Percentiles rank a stretch among this genome's conserved stretches.
phyloP scores from a whole-genome alignment of 1,139 yeast species.

The Pichia sp. region DNA sequence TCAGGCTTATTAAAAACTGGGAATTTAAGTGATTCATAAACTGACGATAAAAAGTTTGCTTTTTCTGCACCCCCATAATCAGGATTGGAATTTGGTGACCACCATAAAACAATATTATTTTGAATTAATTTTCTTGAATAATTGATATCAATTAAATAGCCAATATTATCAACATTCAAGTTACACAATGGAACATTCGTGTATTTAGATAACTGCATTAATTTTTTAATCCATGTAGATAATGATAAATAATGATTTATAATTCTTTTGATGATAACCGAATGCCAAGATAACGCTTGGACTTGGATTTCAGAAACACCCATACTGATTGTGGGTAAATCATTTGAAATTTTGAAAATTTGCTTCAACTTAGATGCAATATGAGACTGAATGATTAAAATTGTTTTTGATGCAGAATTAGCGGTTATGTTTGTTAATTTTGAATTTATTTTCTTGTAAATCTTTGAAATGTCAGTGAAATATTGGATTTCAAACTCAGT shows the following conservation, averaged over 20 bases:
- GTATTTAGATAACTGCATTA: constrained; percentile 60
- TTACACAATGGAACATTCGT: constrained; percentile 85
- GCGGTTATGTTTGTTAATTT: constrained; percentile 54
- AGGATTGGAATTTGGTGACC: constrained; percentile 79
- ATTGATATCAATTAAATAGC: constrained; percentile 74
- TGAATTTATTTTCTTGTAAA: constrained; percentile 50
- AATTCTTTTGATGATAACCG: constrained; percentile 57
- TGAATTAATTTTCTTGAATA: constrained; percentile 72
- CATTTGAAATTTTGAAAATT: constrained; percentile 40
- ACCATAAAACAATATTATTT: constrained; percentile 78
- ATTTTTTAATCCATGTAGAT: constrained; percentile 66
- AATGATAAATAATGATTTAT: constrained; percentile 67
- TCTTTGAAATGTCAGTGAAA: constrained; percentile 43
- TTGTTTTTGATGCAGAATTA: constrained; percentile 59
- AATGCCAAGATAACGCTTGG: constrained; percentile 87
- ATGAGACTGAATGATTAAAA: constrained; percentile 73
- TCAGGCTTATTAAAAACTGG: constrained; percentile 77
- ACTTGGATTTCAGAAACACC: constrained; percentile 48
- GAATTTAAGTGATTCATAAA: constrained; percentile 58
- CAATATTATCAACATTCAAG: constrained; percentile 66
- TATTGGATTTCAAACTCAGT: constrained; percentile 48
- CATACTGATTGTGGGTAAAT: constrained; percentile 63
- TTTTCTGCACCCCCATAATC: constrained; percentile 83
- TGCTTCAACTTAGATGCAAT: constrained; percentile 40
- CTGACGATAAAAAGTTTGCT: constrained; percentile 36